Conservation (phyloP, 768 basidiomycete species). For the Termitomyces sp. region DNA sequence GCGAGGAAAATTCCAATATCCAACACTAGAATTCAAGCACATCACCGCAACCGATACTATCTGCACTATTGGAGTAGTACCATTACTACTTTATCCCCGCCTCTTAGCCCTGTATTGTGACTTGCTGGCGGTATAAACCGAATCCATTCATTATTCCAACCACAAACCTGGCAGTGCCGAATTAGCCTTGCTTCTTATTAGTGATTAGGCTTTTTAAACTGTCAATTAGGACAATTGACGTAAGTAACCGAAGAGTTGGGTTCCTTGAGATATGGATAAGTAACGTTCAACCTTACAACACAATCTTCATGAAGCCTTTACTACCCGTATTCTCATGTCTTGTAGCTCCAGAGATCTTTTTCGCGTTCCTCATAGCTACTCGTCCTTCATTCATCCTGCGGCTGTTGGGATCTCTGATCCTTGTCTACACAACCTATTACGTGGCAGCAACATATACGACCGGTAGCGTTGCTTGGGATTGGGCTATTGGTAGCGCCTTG, state of each 20-base stretch:
- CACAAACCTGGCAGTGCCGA: too few relatives aligned
- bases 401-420: background rate
- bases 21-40: too few relatives aligned
- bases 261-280: background rate
- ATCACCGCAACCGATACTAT: too few relatives aligned
- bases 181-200: background rate
- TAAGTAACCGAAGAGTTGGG: background rate
- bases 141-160: too few relatives aligned
- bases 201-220: background rate
- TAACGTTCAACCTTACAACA: background rate
- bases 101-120: too few relatives aligned
- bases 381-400: conserved; percentile 1
- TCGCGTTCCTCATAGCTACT: conserved; percentile 2
- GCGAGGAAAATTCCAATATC: too few relatives aligned
- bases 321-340: conserved; percentile 2
- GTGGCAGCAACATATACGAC: conserved; percentile 4
- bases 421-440: conserved; percentile 2
- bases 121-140: too few relatives aligned
- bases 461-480: background rate
- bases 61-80: too few relatives aligned
- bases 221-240: background rate
- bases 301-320: conserved; percentile 1
- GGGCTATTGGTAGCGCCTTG: background rate
- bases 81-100: too few relatives aligned
- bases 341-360: conserved; percentile 1